Evolutionary conservation across 306 rosid genomes (phyloP), one percentile per base, ranked within the genome.

Genomic region (Dalbergia cochinchinensis): DNA sequence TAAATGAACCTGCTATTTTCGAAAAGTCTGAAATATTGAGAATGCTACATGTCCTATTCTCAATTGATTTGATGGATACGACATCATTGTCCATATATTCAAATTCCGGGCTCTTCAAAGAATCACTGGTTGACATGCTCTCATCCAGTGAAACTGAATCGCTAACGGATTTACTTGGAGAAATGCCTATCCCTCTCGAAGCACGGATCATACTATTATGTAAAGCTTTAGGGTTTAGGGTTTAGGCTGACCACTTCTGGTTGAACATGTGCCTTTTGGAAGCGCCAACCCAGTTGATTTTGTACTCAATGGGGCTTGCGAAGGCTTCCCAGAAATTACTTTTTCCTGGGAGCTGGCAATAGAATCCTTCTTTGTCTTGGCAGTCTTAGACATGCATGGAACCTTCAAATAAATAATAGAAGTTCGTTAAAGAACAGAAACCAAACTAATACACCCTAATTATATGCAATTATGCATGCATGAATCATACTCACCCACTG

Each of bases 291-390:
- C 42, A 33, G 66, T 87, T 63, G 91, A 79, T 81, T 82, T 88
- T 74, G 48, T 8, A 37, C 68, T 69, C 83, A n/a, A 62, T 11
- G 86, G 53, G 73, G 79, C 61, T 9, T 76, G 71, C 64, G 74
- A 66, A 71, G n/a, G 59, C 14, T 53, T 68, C 80, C 68, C 33
- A 15, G 87, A 33, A 64, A 61, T 26, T 37, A 15, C 81, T 47
- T 65, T 74, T 67, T 75, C 72, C 77, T 61, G 77, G n/a, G 61
- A 20, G 73, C 68, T 63, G 34, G 72, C 57, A 41, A 78, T 74
- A n/a, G 69, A 57, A 70, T 88, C 88, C 83, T 80, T 82, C 82
- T 78, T 84, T 12, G 85, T 68, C 83, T 89, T 87, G 78, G 84
- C 73, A 71, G 85, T 41, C 78, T 78, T 87, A 54, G 89, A 83